Conservation (phyloP, 139 green algal genomes). For the Yamagishiella unicocca region DNA sequence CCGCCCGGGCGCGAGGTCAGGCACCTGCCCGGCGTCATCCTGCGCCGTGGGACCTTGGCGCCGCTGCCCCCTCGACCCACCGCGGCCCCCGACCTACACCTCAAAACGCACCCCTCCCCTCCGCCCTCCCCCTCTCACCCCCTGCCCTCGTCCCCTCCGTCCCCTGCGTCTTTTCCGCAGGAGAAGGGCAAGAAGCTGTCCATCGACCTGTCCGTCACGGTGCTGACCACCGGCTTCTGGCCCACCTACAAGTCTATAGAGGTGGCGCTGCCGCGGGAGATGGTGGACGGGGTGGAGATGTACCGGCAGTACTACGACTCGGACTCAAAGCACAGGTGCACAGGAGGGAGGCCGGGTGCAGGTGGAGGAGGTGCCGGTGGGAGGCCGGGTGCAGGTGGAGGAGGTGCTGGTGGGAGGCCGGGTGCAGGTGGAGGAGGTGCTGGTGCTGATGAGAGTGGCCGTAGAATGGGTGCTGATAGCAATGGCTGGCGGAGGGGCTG, state of each 20-base stretch:
- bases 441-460: too few species aligned
- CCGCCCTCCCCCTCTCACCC: background rate
- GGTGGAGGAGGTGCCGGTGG: too few species aligned
- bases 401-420: background rate
- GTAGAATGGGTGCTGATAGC: too few species aligned
- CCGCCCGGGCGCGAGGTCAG: too few species aligned
- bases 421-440: too few species aligned
- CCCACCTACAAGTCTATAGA: conserved; percentile 89
- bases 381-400: background rate
- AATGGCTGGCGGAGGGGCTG: too few species aligned
- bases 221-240: conserved; percentile 89
- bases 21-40: too few species aligned
- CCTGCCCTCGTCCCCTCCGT: background rate
- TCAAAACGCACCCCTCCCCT: background rate
- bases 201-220: conserved; percentile 93
- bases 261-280: conserved; percentile 91
- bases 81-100: background rate
- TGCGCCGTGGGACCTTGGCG: too few species aligned
- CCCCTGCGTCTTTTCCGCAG: background rate
- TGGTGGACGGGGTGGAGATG: conserved; percentile 77
- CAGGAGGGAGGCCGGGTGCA: background rate
- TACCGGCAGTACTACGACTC: conserved; percentile 83
- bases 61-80: too few species aligned
- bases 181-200: conserved; percentile 56
- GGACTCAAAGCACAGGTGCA: conserved; percentile 40